phyloP scores from a whole-genome alignment of 768 basidiomycete species.

The Amanita rubescens region DNA sequence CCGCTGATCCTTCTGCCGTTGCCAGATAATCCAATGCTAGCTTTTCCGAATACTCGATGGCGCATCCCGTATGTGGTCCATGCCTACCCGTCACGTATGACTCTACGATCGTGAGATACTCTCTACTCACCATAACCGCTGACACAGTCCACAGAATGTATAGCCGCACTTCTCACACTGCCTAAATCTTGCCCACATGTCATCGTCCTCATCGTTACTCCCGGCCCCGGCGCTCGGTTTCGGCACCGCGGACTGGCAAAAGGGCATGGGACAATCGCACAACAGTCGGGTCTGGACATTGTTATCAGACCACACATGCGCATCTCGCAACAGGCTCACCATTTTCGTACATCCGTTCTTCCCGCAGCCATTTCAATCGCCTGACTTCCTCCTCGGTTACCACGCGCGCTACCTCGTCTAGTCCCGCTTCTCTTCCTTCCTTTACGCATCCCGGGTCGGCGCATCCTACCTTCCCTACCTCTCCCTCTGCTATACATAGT shows the following conservation, averaged over 20 bases:
- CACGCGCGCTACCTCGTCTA: conserved; percentile 68
- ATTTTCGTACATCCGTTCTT: conserved; percentile 65
- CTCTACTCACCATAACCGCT: conserved; percentile 59
- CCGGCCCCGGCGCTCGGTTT: conserved; percentile 38
- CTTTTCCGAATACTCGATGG: conserved; percentile 56
- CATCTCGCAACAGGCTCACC: conserved; percentile 31
- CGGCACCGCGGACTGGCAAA: conserved; percentile 76
- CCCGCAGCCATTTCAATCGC: conserved; percentile 74
- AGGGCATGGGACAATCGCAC: conserved; percentile 70
- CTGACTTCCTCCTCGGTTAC: conserved; percentile 55
- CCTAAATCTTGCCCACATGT: conserved; percentile 69
- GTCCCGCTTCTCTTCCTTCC: conserved; percentile 44
- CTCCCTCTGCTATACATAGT: conserved; percentile 74
- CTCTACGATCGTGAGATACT: neutral
- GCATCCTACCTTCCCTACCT: conserved; percentile 68
- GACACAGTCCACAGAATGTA: conserved; percentile 81
- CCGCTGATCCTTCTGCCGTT: conserved; percentile 41
- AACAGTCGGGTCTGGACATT: conserved; percentile 58
- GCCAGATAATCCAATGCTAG: conserved; percentile 63
- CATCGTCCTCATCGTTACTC: conserved; percentile 47
- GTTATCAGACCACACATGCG: neutral
- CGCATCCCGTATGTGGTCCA: conserved; percentile 68
- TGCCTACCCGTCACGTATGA: conserved; percentile 47
- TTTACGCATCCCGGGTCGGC: conserved; percentile 80
- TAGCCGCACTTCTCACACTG: conserved; percentile 64